Base-by-base conservation (phyloP, 257 asterid genomes). In the Nicotiana noctiflora region DNA sequence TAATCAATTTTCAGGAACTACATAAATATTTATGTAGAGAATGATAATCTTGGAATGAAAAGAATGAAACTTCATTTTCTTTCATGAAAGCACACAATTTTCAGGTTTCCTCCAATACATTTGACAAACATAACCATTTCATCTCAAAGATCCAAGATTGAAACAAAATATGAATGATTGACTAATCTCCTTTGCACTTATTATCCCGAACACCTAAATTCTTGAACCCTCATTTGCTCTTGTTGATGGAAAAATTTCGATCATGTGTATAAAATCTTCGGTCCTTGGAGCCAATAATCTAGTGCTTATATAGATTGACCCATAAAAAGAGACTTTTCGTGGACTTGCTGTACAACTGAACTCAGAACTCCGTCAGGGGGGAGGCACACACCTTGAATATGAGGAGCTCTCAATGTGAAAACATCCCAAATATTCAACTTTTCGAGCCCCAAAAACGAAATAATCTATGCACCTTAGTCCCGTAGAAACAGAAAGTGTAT, bases 331-430 rank as follows among this genome's bases (percentile, higher is more conserved):
- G 46, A 46, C 77, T 46, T 70, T 12, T 46, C 1, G 6, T 23
- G 77, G 60, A 72, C 60, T 72, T 72, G 60, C 77, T 72, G 40
- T 46, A 70, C 77, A 21, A 72, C 59, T 53, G 55, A 49, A 70
- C 34, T 44, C 19, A 10, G 77, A 40, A 37, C 56, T 68, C 76
- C 56, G 10, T 13, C 6, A 49, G 29, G 17, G 4, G 11, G 10
- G 1, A 7, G 76, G 55, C 55, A 18, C 55, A 18, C 9, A 18
- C 9, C 10, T 8, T 34, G 15, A 34, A 66, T 13, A 34, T 37
- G 32, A 29, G 6, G 13, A 12, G 51, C 49, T 31, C 76, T n/a
- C 10, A 0, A 17, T 8, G 13, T 44, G 21, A 44, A 19, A 70
- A 23, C 60, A 46, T 14, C 23, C 60, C 60, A 13, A 72, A 46